phyloP scores from a whole-genome alignment of 352 stramenopile genomes.

The Phytophthora sansomeana region DNA sequence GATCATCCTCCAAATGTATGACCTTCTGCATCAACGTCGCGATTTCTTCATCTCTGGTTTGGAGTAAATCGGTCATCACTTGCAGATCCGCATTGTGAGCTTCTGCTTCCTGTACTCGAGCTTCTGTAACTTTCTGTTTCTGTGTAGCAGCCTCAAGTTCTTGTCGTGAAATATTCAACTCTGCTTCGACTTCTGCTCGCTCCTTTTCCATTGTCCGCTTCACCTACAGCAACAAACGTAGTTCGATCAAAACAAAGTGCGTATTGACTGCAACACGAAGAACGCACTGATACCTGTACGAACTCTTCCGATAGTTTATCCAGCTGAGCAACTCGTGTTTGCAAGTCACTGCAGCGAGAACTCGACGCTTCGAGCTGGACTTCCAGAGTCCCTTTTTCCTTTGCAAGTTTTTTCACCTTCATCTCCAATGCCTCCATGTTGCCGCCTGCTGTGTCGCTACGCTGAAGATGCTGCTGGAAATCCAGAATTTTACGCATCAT shows the following conservation, averaged over 20 bases:
- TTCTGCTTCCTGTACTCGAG: conserved; percentile 20
- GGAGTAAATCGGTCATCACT: conserved; percentile 21
- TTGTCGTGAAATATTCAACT: conserved; percentile 18
- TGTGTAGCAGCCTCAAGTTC: conserved; percentile 18
- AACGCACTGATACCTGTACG: conserved; percentile 17
- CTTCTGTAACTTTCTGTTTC: conserved; percentile 13
- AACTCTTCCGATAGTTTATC: conserved; percentile 32
- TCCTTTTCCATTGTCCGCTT: conserved; percentile 33
- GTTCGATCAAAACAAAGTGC: background rate
- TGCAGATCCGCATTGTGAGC: conserved; percentile 7
- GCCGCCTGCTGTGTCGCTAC: conserved; percentile 31
- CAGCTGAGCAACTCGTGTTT: conserved; percentile 19
- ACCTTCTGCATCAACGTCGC: conserved; percentile 52
- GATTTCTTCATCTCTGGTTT: conserved; percentile 56
- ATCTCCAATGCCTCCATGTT: conserved; percentile 44
- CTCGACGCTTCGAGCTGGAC: conserved; percentile 15
- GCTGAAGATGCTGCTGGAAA: conserved; percentile 61
- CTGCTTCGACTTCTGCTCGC: conserved; percentile 16
- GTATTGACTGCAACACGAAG: background rate
- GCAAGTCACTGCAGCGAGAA: conserved; percentile 22
- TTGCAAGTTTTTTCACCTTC: conserved; percentile 39
- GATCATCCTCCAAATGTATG: conserved; percentile 45
- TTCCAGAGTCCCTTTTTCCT: conserved; percentile 40
- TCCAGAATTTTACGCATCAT: conserved; percentile 67
- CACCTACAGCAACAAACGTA: conserved; percentile 21